These are phyloP conservation scores for Fusarium napiforme DNA, from an alignment of 2,329 filamentous ascomycete genomes.

Conservation along the genomic window DNA sequence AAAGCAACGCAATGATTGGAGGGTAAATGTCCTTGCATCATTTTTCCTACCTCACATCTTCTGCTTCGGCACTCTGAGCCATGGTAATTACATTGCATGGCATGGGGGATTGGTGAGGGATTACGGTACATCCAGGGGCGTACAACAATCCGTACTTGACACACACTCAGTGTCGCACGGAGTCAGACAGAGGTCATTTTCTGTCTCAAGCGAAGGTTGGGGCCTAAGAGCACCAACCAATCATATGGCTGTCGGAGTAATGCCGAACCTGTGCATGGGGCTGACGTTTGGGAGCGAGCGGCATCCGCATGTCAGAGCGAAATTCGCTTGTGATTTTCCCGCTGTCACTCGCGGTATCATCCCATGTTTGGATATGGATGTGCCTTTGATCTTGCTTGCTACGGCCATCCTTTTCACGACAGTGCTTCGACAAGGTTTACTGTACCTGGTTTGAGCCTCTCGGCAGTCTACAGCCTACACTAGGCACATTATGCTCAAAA, in stretches of 20 bases:
- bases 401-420: constrained; percentile 13
- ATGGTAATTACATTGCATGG: constrained; percentile 6
- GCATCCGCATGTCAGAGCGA: constrained; percentile 24
- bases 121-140: background rate
- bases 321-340: constrained; percentile 31
- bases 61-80: constrained; percentile 13
- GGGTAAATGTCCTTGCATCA: constrained; percentile 33
- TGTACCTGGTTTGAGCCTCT: constrained; percentile 10
- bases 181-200: background rate
- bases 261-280: constrained; percentile 31
- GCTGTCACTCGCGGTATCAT: constrained; percentile 17
- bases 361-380: constrained; percentile 7
- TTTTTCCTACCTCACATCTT: constrained; percentile 20
- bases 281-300: constrained; percentile 14
- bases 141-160: background rate
- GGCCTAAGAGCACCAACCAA: constrained; percentile 10
- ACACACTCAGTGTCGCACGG: background rate
- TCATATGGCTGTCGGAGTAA: constrained; percentile 13
- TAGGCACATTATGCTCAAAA: background rate
- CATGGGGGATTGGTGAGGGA: constrained; percentile 10
- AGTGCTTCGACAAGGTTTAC: constrained; percentile 6
- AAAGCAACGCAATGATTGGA: constrained; percentile 38
- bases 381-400: constrained; percentile 16
- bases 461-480: constrained; percentile 17
- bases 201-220: constrained; percentile 8